Base-by-base conservation (phyloP, 2,329 filamentous ascomycete species). In the Pezicula radicicola region DNA sequence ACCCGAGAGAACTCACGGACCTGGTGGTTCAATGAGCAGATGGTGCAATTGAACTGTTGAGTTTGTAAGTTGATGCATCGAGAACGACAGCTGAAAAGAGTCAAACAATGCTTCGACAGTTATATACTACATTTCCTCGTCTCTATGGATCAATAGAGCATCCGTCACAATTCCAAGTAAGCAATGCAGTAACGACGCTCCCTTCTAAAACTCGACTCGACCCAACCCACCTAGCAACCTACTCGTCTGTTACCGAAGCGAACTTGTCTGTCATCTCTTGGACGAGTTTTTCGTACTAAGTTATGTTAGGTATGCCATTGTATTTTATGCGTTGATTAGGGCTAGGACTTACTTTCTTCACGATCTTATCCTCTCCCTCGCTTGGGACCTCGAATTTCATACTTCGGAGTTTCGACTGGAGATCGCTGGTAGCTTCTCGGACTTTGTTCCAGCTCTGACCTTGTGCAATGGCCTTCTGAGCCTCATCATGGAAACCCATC, bases 221-320 rank as follows among this genome's bases (percentile, higher is more conserved):
- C 18, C 6, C 36, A n/a, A 39, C 10, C 16, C 16, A 19, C 45
- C 18, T 9, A 47, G 16, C n/a, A 16, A 37, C 52, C 50, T 91
- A 99, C 81, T 97, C 93, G 73, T 99, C 94, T 70, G 90, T 84
- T 55, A 99, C 93, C 37, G 91, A 87, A 46, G 94, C 94, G 75
- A 99, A 99, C 77, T 96, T 96, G 76, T 99, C 94, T 63, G 88
- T 86, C 91, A 99, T 93, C 64, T 84, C 80, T 75, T 96, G 90
- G 64, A 94, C 81, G 63, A 97, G 84, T 63, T 85, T 85, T 80
- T 97, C 94, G 72, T 97, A 99, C 89, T 94, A 65, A 48, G 48
- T 16, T 40, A 37, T 44, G 30, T 33, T 33, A 33, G 30, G 12
- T 10, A 27, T 21, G 16, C 25, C 25, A 40, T 61, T 36, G 9